Conservation (phyloP, 371 early-diverging fungal genomes). For the Dichotomocladium elegans region DNA sequence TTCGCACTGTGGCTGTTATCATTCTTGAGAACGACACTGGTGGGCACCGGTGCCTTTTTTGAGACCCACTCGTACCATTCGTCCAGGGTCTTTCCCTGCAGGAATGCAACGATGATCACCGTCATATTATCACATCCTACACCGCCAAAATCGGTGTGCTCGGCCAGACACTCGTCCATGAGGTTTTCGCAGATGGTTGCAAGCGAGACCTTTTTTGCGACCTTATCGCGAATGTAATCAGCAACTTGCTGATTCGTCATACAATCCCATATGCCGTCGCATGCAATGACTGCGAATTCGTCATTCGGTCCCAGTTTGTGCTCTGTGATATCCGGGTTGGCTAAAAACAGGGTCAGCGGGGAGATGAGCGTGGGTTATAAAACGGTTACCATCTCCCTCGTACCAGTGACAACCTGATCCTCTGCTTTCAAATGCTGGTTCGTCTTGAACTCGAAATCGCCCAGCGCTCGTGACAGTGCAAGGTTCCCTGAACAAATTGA, state of each 20-base stretch:
- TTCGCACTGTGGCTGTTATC: background rate
- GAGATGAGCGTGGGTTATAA: background rate
- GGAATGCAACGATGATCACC: slow-evolving; percentile 83
- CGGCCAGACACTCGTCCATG: slow-evolving; percentile 90
- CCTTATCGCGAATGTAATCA: slow-evolving; percentile 67
- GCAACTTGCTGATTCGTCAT: slow-evolving; percentile 87
- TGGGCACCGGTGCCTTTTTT: slow-evolving; percentile 1
- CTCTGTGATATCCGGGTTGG: slow-evolving; percentile 72
- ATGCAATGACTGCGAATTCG: slow-evolving; percentile 87
- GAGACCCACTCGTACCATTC: slow-evolving; percentile 60
- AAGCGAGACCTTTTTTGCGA: slow-evolving; percentile 58
- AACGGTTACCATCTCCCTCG: background rate
- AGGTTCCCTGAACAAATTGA: slow-evolving; percentile 65
- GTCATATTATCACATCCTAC: slow-evolving; percentile 99
- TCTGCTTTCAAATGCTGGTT: slow-evolving; percentile 69
- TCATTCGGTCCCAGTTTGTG: slow-evolving; percentile 58
- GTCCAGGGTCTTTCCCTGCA: slow-evolving; percentile 68
- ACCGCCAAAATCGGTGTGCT: slow-evolving; percentile 76
- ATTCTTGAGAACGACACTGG: slow-evolving; percentile 1
- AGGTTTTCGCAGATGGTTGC: slow-evolving; percentile 73
- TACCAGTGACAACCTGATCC: slow-evolving; percentile 86
- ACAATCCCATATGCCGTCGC: slow-evolving; percentile 98
- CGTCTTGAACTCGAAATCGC: slow-evolving; percentile 95
- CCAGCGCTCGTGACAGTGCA: slow-evolving; percentile 93
- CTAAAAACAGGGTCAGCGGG: slow-evolving; percentile 21